Evolutionary conservation across 2,329 filamentous ascomycete species (phyloP).

Genomic region (Fusarium sp.): DNA sequence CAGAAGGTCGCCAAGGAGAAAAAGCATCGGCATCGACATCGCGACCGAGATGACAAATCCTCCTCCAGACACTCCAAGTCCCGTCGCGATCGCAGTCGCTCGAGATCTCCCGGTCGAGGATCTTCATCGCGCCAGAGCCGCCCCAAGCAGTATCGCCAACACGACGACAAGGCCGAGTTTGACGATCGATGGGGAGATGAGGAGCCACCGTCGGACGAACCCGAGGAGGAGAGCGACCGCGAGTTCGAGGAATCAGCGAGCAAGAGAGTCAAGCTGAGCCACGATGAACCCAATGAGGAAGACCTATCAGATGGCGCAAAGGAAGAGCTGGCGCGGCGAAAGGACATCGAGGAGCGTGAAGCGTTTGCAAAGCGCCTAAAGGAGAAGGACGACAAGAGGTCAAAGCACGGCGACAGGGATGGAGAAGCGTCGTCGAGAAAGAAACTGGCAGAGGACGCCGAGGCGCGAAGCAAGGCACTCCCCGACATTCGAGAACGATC

Average conservation of each 20-base stretch:
- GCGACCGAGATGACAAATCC: slow-evolving; percentile 54
- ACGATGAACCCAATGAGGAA: slow-evolving; percentile 63
- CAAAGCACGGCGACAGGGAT: slow-evolving; percentile 77
- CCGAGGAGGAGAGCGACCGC: slow-evolving; percentile 63
- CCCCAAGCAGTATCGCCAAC: slow-evolving; percentile 61
- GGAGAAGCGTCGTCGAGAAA: slow-evolving; percentile 72
- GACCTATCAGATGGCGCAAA: slow-evolving; percentile 74
- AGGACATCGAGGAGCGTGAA: slow-evolving; percentile 82
- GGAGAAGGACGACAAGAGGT: slow-evolving; percentile 78
- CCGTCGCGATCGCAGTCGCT: slow-evolving; percentile 52
- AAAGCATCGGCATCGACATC: slow-evolving; percentile 61
- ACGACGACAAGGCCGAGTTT: slow-evolving; percentile 67
- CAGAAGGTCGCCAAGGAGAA: slow-evolving; percentile 67
- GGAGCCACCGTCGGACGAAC: slow-evolving; percentile 66
- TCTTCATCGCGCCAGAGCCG: slow-evolving; percentile 51
- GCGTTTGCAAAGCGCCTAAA: slow-evolving; percentile 84
- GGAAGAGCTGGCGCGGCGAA: slow-evolving; percentile 71
- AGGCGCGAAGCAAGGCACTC: slow-evolving; percentile 79
- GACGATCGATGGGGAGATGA: slow-evolving; percentile 90
- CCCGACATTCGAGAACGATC: slow-evolving; percentile 87
- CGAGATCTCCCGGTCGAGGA: slow-evolving; percentile 50
- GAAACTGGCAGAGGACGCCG: slow-evolving; percentile 67
- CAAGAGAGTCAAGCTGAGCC: slow-evolving; percentile 78
- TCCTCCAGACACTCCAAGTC: slow-evolving; percentile 48
- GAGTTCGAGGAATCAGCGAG: slow-evolving; percentile 79